Evolutionary conservation across 1,284 basidiomycete genomes (phyloP).

Genomic region (Austropuccinia psidii): DNA sequence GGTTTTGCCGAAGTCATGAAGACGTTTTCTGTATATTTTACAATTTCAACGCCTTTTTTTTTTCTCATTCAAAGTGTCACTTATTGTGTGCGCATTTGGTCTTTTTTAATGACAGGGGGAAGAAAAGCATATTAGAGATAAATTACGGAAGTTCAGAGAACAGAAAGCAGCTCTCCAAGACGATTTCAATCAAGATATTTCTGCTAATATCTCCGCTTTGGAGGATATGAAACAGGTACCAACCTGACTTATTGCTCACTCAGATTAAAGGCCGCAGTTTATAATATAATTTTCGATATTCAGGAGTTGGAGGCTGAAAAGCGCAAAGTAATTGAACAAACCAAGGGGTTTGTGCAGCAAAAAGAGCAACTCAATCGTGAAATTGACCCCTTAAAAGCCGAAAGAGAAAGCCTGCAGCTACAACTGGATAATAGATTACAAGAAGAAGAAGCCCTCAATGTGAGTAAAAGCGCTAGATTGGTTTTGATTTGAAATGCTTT

Average conservation of each 20-base stretch:
- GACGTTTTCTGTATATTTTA: no score
- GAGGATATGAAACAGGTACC: conserved; percentile 51
- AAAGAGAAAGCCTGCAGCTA: not conserved
- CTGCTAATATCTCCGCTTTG: conserved; percentile 62
- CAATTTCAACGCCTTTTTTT: not conserved
- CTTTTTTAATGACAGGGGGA: not conserved
- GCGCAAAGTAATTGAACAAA: conserved; percentile 3
- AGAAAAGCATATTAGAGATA: conserved; percentile 25
- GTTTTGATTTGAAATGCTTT: not conserved
- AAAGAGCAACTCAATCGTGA: not conserved
- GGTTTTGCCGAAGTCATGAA: conserved; percentile 36
- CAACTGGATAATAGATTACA: not conserved
- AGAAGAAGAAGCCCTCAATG: conserved; percentile 10
- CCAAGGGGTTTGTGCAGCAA: not conserved
- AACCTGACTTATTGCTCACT: not conserved
- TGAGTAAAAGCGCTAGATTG: not conserved
- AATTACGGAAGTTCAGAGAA: conserved; percentile 41
- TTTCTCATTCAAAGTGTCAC: not conserved
- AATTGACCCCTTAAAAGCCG: not conserved
- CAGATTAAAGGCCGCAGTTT: not conserved
- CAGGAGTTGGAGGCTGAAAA: conserved; percentile 17
- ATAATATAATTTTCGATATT: not conserved
- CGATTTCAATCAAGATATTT: conserved; percentile 65
- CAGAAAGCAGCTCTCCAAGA: conserved; percentile 52
- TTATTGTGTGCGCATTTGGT: not conserved